Base-by-base conservation (phyloP, 306 rosid genomes). In the Fragaria vesca region DNA sequence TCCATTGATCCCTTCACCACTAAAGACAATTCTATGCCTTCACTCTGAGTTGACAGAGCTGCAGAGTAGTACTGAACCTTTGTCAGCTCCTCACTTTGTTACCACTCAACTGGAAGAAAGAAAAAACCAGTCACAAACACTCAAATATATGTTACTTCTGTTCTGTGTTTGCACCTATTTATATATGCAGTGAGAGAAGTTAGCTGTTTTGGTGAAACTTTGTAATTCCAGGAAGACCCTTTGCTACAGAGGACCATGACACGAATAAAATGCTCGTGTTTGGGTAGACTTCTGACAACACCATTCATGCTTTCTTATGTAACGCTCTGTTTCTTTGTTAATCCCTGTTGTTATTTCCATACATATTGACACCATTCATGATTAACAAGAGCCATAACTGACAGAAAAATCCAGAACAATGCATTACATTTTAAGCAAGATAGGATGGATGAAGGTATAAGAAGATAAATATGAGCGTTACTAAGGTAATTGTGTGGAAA, bases 1-100 rank as follows among this genome's bases (percentile, higher is more conserved):
- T 75, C 42, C 46, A 65, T 78, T 74, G 72, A 60, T 34, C 30
- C 79, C 43, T 16, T 2, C 69, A 21, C 13, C 62, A 9, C 61
- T 30, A 5, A 21, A 34, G 24, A 45, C 13, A 45, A n/a, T 54
- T 66, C 46, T 16, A 62, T 28, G 18, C 10, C 42, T 12, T 60
- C 66, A 26, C 66, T 60, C 16, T 45, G 63, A 21, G 16, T 10
- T 21, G 63, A 57, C 13, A 55, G 63, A 10, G 6, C 15, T 26
- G 15, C 43, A 4, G 55, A 57, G 16, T 8, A 57, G 34, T 58
- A 21, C 6, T 3, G 5, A 20, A 5, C 45, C 9, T 42, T 42
- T 7, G 9, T 42, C 45, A 42, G 45, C 45, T 42, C 45, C 45
- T 42, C 9, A 57, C 67, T 61, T 13, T 61, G 20, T 61, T 8